phyloP scores from a whole-genome alignment of 2,329 filamentous ascomycete species.

The Tolypocladium amazonense region DNA sequence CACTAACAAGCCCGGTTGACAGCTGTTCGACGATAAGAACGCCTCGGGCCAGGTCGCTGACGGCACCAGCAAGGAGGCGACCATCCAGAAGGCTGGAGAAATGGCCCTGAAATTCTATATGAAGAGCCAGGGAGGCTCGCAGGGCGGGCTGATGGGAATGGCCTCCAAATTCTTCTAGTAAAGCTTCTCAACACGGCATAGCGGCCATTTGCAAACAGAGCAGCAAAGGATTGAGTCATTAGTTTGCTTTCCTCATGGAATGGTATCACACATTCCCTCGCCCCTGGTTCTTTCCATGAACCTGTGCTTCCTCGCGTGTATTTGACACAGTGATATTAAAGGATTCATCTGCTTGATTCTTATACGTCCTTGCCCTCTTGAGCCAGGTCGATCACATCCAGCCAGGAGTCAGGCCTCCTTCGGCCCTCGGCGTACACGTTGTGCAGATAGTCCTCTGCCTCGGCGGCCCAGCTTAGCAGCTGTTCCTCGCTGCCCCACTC shows the following conservation, averaged over 20 bases:
- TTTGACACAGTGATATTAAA: neutral
- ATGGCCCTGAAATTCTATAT: conserved; percentile 87
- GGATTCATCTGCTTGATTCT: no score
- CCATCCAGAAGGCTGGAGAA: conserved; percentile 68
- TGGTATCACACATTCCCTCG: neutral
- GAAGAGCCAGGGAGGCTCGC: conserved; percentile 54
- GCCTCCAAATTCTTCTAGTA: conserved; percentile 34
- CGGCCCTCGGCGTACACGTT: conserved; percentile 36
- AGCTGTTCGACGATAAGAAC: conserved; percentile 51
- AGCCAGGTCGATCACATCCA: conserved; percentile 38
- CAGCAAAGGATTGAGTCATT: neutral
- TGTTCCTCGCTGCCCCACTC: conserved; percentile 59
- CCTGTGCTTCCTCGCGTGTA: no score
- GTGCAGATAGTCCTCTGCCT: conserved; percentile 46
- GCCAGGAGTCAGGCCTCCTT: conserved; percentile 42
- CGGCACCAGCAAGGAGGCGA: conserved; percentile 68
- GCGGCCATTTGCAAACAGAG: neutral
- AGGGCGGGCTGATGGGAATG: conserved; percentile 31
- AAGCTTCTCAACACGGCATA: neutral
- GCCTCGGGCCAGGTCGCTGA: conserved; percentile 41
- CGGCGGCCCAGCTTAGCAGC: conserved; percentile 48
- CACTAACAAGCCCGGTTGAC: neutral
- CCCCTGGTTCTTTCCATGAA: neutral
- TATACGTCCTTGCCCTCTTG: conserved; percentile 3
- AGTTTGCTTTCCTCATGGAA: neutral